Evolutionary conservation across 1,284 basidiomycete genomes (phyloP).

Genomic region (Quambalaria eucalypti): DNA sequence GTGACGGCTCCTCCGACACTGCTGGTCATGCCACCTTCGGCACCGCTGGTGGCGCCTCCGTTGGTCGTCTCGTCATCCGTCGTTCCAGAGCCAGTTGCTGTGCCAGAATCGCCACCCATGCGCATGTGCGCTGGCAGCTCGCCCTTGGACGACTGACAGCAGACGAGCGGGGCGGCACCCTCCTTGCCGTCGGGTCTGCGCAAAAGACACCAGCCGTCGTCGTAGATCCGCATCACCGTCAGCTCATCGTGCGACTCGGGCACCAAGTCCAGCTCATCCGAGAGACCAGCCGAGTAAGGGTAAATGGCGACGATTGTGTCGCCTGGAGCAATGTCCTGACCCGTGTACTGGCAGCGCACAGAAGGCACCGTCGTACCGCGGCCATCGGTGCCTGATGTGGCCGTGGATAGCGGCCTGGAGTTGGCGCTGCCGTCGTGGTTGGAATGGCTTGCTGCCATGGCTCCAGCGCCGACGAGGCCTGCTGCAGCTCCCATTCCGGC

Average conservation of each 20-base stretch:
- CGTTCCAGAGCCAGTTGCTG: conserved; percentile 17
- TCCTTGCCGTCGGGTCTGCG: conserved; percentile 13
- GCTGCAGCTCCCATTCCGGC: conserved; percentile 15
- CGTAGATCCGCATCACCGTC: conserved; percentile 32
- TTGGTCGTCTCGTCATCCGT: conserved; percentile 10
- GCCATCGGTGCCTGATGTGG: conserved; percentile 29
- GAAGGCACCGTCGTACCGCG: conserved; percentile 33
- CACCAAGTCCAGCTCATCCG: conserved; percentile 36
- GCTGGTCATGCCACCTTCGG: conserved; percentile 23
- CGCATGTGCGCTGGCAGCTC: conserved; percentile 5
- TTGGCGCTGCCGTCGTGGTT: conserved; percentile 2
- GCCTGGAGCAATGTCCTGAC: conserved; percentile 33
- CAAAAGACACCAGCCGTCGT: conserved; percentile 40
- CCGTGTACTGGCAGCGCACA: conserved; percentile 38
- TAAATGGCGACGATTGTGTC: conserved; percentile 40
- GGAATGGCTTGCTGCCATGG: conserved; percentile 18
- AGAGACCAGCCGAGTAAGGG: conserved; percentile 38
- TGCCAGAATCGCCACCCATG: conserved; percentile 10
- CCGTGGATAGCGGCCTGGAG: conserved; percentile 19
- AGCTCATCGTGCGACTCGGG: conserved; percentile 27
- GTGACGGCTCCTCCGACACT: conserved; percentile 31
- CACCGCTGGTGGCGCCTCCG: conserved; percentile 22
- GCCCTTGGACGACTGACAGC: conserved; percentile 32
- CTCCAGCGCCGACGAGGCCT: conserved; percentile 6
- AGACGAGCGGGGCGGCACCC: conserved; percentile 38